Evolutionary conservation across 495 filamentous ascomycete genomes (phyloP), one percentile per base, ranked within the genome.

Genomic region (Hypoxylon trugodes): DNA sequence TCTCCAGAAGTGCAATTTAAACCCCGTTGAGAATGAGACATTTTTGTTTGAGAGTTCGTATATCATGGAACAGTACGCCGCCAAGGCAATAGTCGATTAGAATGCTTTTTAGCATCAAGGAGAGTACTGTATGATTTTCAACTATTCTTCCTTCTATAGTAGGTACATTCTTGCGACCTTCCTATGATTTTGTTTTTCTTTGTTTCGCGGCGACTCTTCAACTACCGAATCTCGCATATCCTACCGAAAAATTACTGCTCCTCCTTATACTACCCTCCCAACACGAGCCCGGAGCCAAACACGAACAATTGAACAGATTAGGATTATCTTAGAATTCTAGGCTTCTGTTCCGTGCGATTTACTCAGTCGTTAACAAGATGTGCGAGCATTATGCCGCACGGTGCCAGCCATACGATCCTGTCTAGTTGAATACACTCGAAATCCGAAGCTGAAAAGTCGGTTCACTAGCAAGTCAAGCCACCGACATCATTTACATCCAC

Each of bases 261-360:
- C 47, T 28, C 22, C n/a, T 38, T 59, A 47, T 51, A 42, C 46
- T 22, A 41, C 46, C 46, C 40, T 32, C 35, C 21, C 37, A 32
- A 33, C 26, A 19, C 41, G 22, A 57, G 42, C 13, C 8, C 21
- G n/a, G 13, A 46, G 22, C n/a, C 43, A 24, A 40, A 24, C 22
- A 13, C 0, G 35, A 32, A 42, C 54, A 58, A 58, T 49, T 32
- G 24, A 33, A 41, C 8, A 21, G 24, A 33, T 10, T 22, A 35
- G 13, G 18, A 9, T 19, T 48, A 59, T 59, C 46, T 24, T 7
- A 15, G 4, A 15, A 8, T 48, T 22, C 7, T 48, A 16, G 26
- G 25, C 28, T 48, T 48, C 18, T 19, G 26, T 28, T 45, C 42
- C 22, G 24, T 45, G 22, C 19, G 41, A 19, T 26, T 24, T 45